Base-by-base conservation (phyloP, 1,284 basidiomycete genomes). In the Anthracocystis setariae region DNA sequence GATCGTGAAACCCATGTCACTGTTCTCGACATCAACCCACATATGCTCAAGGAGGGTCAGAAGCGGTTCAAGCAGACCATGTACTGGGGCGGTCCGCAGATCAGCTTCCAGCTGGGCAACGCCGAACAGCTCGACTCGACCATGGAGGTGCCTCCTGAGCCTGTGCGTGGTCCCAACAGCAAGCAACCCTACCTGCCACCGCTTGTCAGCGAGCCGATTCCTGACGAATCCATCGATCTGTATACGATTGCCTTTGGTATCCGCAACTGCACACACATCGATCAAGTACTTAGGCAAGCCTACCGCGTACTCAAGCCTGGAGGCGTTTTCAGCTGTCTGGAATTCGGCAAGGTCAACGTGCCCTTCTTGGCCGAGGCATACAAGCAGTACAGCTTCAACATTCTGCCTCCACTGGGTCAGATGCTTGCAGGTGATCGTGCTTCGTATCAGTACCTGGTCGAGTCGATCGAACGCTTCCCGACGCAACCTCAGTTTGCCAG, bases 231-330 rank as follows among this genome's bases (percentile, higher is more conserved):
- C 85, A 92, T 96, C 73, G 94, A 99, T 84, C 86, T 98, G 17
- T 99, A 97, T 86, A 99, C 96, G 21, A 98, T 99, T 81, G 94
- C 96, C 0, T 99, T 99, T 82, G 95, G 96, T 32, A 98, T 98
- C 75, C 88, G 96, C 50, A 99, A 99, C 83, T 96, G 93, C 86
- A 99, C 96, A 9, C 92, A 92, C 55, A 89, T 98, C 68, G 90
- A 92, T 10, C 89, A 89, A 23, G 96, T 94, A 17, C 86, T 99
- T 42, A 86, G 87, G 63, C 94, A 98, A 83, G 96, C 96, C 4
- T 87, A 96, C 83, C 89, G 96, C 18, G 94, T 98, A 12, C 87
- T 99, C 52, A 98, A 96, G 84, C 95, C 95, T 0, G 96, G 96
- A 73, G 96, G 94, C 53, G 91, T 89, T 5, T 96, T 99, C 83